Evolutionary conservation across 2,329 filamentous ascomycete genomes (phyloP), one percentile per base, ranked within the genome.

Genomic region (Fusarium pseudonygamai): DNA sequence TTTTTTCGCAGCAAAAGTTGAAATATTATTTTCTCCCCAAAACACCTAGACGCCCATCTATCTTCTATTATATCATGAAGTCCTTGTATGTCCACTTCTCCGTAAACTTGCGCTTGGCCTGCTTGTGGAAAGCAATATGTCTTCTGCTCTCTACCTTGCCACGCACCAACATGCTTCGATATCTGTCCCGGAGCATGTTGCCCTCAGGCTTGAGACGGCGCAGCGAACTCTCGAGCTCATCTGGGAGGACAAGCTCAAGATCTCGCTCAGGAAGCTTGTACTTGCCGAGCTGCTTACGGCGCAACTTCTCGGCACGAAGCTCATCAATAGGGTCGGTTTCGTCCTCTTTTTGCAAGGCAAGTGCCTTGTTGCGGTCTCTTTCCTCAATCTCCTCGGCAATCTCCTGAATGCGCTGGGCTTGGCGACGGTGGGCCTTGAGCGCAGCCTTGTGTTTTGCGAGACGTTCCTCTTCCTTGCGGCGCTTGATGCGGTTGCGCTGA

Each of bases 61-160:
- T 62, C 45, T 61, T 56, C 49, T 72, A 73, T 67, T 68, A 77
- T 71, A 84, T 72, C 55, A 77, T 75, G 73, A 97, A 99, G 81
- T 99, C 96, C 87, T 99, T 99, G 86, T 97, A 93, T 49, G 92
- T 91, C 96, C 96, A 99, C 85, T 98, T 99, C 89, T 98, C 96
- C 12, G 94, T 97, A 58, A 91, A 83, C 82, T 93, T 94, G 76
- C 86, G 91, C 87, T 91, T 95, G 72, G 90, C 89, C 86, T 96
- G 93, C 88, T 93, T 97, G 78, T 88, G 89, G 84, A 96, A 96
- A 12, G 92, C 89, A 65, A 96, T 89, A 59, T 92, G 91, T 80
- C 92, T 92, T 77, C 96, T 89, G 56, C 90, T 89, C 86, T 99
- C 96, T 69, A 99, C 84, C 84, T 96, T 97, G 67, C 96, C 96